Evolutionary conservation across 1,139 yeast species (phyloP), one percentile per base, ranked within the genome.

Genomic region (Taiozyma sp.): DNA sequence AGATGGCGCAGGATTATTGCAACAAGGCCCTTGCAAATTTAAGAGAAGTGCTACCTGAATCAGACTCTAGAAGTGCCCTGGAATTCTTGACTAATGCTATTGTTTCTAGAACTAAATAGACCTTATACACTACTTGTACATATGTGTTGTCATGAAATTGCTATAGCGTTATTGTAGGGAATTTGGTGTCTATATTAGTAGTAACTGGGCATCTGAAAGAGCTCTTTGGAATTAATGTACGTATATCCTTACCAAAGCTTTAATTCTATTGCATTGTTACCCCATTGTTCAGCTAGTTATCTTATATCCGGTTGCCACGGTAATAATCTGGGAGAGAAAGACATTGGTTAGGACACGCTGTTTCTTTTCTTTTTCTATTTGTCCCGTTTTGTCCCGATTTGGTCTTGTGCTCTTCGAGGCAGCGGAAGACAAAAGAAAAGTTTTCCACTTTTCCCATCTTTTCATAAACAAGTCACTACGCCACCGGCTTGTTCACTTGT

Each of bases 21-120:
- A 75, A 77, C 51, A 80, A 76, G 53, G 99, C 99, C 0, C 73
- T 90, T 55, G 70, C 70, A 14, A 88, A 89, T 63, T 75, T 93
- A 58, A 72, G 88, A 55, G 65, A 61, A 26, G 74, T 71, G 4
- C 75, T 93, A 47, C 99, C 99, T 1, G 91, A 86, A 56, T 84
- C 95, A 26, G 96, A 88, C 62, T 88, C 97, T 16, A 77, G 96
- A 60, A 82, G 88, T 55, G 98, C 98, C 2, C 75, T 93, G 56
- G 93, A 86, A 64, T 80, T 88, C 56, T 76, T 93, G 61, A 89
- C 99, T 14, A 83, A 84, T 64, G 85, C 95, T 13, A 81, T 93
- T 35, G 75, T 93, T 57, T 85, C 95, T 49, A 83, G 99, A 74
- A 78, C 77, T 43, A 88, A 85, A 66, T 88, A 21, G 35, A 26